phyloP scores from a whole-genome alignment of 208 protist genomes.

The Leishmania guyanensis region DNA sequence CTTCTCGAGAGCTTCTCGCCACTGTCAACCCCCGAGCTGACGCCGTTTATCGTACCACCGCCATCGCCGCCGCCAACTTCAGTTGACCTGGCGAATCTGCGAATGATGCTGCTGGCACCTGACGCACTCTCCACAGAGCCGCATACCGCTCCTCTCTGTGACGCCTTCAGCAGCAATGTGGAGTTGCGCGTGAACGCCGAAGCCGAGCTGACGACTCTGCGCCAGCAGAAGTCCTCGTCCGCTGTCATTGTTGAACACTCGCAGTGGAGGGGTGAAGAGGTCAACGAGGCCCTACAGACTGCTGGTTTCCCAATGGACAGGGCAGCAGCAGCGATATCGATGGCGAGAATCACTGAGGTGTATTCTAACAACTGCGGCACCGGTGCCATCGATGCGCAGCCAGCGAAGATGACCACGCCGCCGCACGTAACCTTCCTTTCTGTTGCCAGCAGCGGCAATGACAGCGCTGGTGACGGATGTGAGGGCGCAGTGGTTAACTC shows the following conservation, averaged over 20 bases:
- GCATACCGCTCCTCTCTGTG: too few species aligned
- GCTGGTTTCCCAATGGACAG: neutral
- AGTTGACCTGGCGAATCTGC: neutral
- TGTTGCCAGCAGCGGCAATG: neutral
- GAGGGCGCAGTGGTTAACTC: neutral
- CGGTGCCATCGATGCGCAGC: neutral
- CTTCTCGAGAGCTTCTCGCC: neutral
- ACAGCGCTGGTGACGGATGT: neutral
- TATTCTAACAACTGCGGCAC: too few species aligned
- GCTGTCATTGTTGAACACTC: neutral
- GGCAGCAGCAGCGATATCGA: neutral
- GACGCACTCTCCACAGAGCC: neutral
- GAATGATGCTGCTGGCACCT: neutral
- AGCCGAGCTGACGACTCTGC: neutral
- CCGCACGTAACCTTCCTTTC: neutral
- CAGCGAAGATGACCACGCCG: neutral
- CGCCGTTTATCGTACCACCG: neutral
- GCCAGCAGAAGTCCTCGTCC: neutral
- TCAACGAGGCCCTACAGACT: neutral
- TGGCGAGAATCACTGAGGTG: neutral
- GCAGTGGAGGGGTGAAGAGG: neutral
- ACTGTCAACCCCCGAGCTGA: neutral
- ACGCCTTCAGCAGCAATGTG: neutral
- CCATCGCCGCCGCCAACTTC: neutral
- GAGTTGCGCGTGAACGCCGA: neutral